A percentile compares a stretch with the other conserved stretches of the same genome.
Conservation (phyloP, 225 moss, liverwort and hornwort genomes). For the Neckera pumila region DNA sequence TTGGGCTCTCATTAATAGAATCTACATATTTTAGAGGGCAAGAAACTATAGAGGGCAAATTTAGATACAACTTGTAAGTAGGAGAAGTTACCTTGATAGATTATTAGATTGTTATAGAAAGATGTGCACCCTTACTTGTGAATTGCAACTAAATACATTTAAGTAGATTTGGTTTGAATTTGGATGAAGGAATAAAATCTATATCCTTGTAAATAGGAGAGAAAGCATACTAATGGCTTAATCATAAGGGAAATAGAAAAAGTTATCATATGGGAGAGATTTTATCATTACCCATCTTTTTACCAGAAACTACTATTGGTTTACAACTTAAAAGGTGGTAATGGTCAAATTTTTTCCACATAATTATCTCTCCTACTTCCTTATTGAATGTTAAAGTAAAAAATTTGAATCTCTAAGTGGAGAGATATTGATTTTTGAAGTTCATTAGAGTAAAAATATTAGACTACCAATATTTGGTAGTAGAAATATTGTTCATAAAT, state of each 20-base stretch:
- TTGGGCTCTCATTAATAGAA: not conserved
- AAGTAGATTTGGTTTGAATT: not conserved
- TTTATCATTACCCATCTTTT: no score
- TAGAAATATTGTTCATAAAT: not conserved
- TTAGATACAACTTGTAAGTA: not conserved
- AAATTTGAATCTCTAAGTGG: not conserved
- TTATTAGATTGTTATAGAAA: not conserved
- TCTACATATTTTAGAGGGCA: no score
- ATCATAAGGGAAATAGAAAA: no score
- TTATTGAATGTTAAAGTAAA: not conserved
- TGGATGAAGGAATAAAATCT: not conserved
- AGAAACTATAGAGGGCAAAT: not conserved
- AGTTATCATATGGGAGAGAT: no score
- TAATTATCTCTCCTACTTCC: no score
- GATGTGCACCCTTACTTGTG: not conserved
- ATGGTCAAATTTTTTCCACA: no score
- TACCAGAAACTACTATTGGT: no score
- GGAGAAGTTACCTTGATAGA: not conserved
- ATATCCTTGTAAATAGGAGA: not conserved
- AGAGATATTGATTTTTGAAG: not conserved
- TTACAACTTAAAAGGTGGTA: no score
- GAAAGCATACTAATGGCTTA: not conserved
- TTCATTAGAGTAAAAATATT: not conserved
- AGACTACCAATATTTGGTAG: not conserved
- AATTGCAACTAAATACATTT: not conserved